Base-by-base conservation (phyloP, 2,329 filamentous ascomycete genomes). In the Fusarium sp. region DNA sequence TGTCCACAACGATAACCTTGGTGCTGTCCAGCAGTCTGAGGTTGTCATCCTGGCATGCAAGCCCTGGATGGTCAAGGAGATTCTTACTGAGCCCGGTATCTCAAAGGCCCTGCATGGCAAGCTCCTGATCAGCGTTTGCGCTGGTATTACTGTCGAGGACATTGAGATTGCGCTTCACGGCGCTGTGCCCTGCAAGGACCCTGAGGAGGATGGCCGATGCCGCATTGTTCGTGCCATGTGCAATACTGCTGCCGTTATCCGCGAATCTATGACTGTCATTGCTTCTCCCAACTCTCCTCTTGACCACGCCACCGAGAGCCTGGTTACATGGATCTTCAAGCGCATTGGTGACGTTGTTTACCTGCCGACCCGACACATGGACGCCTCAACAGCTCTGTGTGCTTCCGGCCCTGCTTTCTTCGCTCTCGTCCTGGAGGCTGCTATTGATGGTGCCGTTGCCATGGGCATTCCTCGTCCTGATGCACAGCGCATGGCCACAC, bases 201-300 rank as follows among this genome's bases (percentile, higher is more conserved):
- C 82, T 18, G 80, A 81, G 7, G 77, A 81, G 58, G 82, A 83
- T 58, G 83, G 84, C 28, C 81, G 83, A 41, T 91, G 88, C 79
- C 84, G 87, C 43, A 85, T 96, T 45, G 90, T 97, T 7, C 86
- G 93, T 31, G 93, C 91, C 57, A 93, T 97, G 88, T 93, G 93
- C 72, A 97, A 97, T 82, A 94, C 92, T 0, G 93, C 93, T 13
- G 90, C 90, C 26, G 85, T 92, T 50, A 91, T 97, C 61, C 83
- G 92, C 48, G 90, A 97, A 79, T 90, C 88, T 72, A 96, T 96
- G 92, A 95, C 91, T 6, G 89, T 96, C 56, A 91, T 97, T 71
- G 89, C 88, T 49, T 89, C 85, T 46, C 84, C 85, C 9, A 83
- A 82, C 11, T 88, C 89, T 11, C 85, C 89, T 5, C 82, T 93